Base-by-base conservation (phyloP, 371 early-diverging fungal genomes). In the Batkoa obscura region DNA sequence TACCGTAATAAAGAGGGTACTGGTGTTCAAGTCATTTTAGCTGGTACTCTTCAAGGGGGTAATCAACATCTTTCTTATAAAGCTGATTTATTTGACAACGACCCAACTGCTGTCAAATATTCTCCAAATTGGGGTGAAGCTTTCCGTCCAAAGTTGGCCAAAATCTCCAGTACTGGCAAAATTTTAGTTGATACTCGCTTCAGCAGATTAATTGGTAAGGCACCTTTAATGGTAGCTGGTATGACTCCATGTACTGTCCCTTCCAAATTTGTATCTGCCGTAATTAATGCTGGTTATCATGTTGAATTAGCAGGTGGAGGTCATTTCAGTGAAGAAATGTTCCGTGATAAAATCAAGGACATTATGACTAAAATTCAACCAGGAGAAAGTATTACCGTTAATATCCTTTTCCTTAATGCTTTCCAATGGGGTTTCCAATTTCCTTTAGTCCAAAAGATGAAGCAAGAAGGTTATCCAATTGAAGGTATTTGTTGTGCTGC, bases 341-440 rank as follows among this genome's bases (percentile, higher is more conserved):
- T 92, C 42, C 86, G 90, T 54, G 71, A 72, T 51, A 86, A 86
- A 69, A 80, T 89, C 35, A 68, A 84, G 47, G 66, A 79, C 56
- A 84, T 94, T 63, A 81, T 87, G 73, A 64, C 71, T 0, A 59
- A 72, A 23, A 75, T 85, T 58, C 78, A 75, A 36, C 79, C 90
- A 13, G 93, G 94, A 41, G 81, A 83, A 57, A 90, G 90, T 48
- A 75, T 94, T 54, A 81, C 88, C 32, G 67, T 92, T 61, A 94
- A 94, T 73, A 84, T 86, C 43, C 71, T 94, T 35, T 94, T 89
- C 76, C 67, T 94, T 59, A 94, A 92, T 67, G 87, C 87, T 33
- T 81, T 88, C 61, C 83, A 88, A 60, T 94, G 94, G 94, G 88
- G 88, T 8, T 89, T 91, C 84, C 93, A 92, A 70, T 88, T 86